Base-by-base conservation (phyloP, 2,329 filamentous ascomycete genomes). In the Diaporthe capsici region DNA sequence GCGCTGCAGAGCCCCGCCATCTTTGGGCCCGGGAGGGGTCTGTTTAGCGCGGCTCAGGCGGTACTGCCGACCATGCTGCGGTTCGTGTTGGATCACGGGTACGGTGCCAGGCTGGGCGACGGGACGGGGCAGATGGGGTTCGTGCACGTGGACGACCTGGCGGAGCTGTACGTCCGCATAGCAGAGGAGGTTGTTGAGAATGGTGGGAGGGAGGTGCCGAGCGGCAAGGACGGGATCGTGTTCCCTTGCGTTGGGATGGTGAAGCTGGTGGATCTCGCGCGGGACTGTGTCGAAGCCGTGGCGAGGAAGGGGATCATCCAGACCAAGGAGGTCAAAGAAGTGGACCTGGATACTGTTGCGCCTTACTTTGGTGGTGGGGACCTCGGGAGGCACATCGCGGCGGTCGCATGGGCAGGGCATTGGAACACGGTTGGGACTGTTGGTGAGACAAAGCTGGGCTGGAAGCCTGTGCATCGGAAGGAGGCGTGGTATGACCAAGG, bases 201-300 rank as follows among this genome's bases (percentile, higher is more conserved):
- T 51, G 58, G 25, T 28, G 74, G 49, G 25, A 71, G 73, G 25
- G 51, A 10, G 70, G 10, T 75, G 2, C 74, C 74, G 9, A 53
- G 67, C 20, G 73, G 79, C 78, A 86, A 78, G 77, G 82, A 80
- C 67, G 86, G 82, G 79, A 85, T 87, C 86, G 93, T 90, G 86
- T 93, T 90, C 67, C 84, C 84, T 84, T 93, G 93, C 78, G 93
- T 91, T 79, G 72, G 72, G 22, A 44, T 39, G 5, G 9, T 49
- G 22, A n/a, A 4, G 15, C 22, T 15, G 28, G 10, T n/a, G 9
- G 63, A 74, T 34, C 22, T 49, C 22, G 10, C 42, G 5, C 17
- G 31, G 31, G 53, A 17, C 31, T 55, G 63, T 15, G 39, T 71
- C 31, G 63, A 55, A 12, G 72, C 72, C 22, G 72, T 44, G 13